Evolutionary conservation across 352 stramenopile species (phyloP), one percentile per base, ranked within the genome.

Genomic region (Globisporangium mamillatum): DNA sequence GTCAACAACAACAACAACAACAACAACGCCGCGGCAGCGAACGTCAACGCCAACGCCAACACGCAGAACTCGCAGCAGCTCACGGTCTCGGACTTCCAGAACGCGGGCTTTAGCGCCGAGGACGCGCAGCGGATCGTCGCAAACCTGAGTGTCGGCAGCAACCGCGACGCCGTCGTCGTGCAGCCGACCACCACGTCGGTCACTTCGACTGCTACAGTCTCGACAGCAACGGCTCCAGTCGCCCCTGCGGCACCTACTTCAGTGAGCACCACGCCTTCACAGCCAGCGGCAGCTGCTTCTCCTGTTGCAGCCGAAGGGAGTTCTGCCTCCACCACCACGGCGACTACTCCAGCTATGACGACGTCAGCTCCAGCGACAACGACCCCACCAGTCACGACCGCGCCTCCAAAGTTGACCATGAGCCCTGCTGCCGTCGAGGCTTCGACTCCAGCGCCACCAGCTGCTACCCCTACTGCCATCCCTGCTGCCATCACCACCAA

Each of bases 51-150:
- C 5, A 46, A n/a, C 25, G 24, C 24, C n/a, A 41, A n/a, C 27
- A 22, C 24, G 34, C 38, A 52, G 44, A 52, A 52, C 44, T 22
- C 44, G 44, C 44, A 52, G 44, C 44, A 63, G 41, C 52, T 64
- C 2, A 71, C 60, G 20, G 60, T 71, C 20, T 67, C 66, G 29
- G 66, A 71, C 53, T 71, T 71, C 44, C 60, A 67, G 52, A 71
- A 71, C 60, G 60, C 38, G 14, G 66, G 60, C 52, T 67, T 71
- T 46, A 67, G 36, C 32, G 60, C 59, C 12, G 66, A 63, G 16
- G 66, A 71, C 53, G 66, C 59, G 24, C n/a, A 63, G 52, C 24
- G 46, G 52, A 71, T 71, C 66, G 50, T 71, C 52, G 66, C 60
- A 27, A 58, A 50, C 24, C 53, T 71, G 48, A 57, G 44, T 3